Conservation (phyloP, 495 filamentous ascomycete genomes). For the Aspergillus ostianus region DNA sequence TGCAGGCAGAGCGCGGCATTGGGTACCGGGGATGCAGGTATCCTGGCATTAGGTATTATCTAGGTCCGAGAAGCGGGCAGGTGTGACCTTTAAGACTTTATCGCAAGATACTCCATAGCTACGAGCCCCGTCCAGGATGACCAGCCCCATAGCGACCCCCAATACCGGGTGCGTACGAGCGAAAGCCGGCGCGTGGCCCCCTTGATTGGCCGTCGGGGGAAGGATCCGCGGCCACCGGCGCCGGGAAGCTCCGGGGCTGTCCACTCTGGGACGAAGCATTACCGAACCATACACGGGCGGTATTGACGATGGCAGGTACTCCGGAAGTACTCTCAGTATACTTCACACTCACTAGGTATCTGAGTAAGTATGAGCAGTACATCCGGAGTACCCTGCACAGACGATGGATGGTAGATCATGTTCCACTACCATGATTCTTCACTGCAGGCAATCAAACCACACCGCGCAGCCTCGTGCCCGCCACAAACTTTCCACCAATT, state of each 20-base stretch:
- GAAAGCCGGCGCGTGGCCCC: conserved; percentile 20
- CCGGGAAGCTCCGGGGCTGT: conserved; percentile 28
- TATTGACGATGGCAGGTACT: not conserved
- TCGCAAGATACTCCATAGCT: too few relatives aligned
- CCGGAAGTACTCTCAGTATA: not conserved
- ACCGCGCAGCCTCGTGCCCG: not conserved
- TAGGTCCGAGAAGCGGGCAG: too few relatives aligned
- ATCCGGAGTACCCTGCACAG: not conserved
- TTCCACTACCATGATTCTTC: not conserved
- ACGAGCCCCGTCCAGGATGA: too few relatives aligned
- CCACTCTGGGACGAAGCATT: not conserved
- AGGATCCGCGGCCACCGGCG: conserved; percentile 10
- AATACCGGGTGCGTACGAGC: conserved; percentile 3
- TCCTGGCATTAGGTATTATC: not conserved
- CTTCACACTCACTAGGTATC: too few relatives aligned
- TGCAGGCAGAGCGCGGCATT: not conserved
- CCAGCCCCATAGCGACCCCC: too few relatives aligned
- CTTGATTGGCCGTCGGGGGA: conserved; percentile 25
- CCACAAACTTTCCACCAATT: not conserved
- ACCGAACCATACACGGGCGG: conserved; percentile 2
- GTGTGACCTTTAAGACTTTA: too few relatives aligned
- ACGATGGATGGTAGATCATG: not conserved
- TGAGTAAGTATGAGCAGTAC: not conserved
- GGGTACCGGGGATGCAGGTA: not conserved
- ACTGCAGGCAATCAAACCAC: not conserved